These are phyloP conservation scores for Amyloporia xantha DNA, from an alignment of 768 basidiomycete genomes.

Conservation along the genomic window DNA sequence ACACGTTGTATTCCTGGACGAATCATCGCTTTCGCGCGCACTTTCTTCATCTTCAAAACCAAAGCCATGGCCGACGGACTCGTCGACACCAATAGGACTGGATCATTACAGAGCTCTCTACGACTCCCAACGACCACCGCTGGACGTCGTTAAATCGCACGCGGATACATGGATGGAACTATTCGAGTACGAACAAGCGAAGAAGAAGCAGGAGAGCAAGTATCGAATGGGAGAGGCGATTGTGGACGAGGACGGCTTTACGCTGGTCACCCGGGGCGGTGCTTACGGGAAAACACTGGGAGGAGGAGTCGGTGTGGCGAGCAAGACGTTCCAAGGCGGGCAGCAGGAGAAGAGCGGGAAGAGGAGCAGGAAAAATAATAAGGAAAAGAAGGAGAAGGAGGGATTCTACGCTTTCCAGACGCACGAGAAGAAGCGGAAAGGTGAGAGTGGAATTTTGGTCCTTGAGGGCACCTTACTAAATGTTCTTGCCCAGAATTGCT, in stretches of 20 bases:
- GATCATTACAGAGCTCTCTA: slow-evolving; percentile 65
- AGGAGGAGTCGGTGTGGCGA: slow-evolving; percentile 63
- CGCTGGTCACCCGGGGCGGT: slow-evolving; percentile 87
- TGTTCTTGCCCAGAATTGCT: slow-evolving; percentile 41
- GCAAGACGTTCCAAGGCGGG: slow-evolving; percentile 43
- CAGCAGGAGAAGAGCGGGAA: slow-evolving; percentile 24
- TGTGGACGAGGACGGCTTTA: slow-evolving; percentile 93
- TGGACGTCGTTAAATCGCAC: slow-evolving; percentile 67
- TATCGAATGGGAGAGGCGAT: slow-evolving; percentile 82
- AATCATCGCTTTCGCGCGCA: slow-evolving; percentile 62
- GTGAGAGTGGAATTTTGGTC: slow-evolving; percentile 32
- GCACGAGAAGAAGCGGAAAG: slow-evolving; percentile 81
- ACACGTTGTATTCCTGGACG: slow-evolving; percentile 68
- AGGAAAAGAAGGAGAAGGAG: slow-evolving; percentile 54
- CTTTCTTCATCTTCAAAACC: slow-evolving; percentile 48
- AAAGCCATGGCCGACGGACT: slow-evolving; percentile 54
- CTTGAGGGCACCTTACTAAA: background rate
- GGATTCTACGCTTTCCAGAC: slow-evolving; percentile 89
- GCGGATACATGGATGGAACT: slow-evolving; percentile 73
- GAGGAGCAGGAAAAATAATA: slow-evolving; percentile 48
- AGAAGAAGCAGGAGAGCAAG: slow-evolving; percentile 52
- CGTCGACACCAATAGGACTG: slow-evolving; percentile 60
- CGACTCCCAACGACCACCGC: slow-evolving; percentile 62
- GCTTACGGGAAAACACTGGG: slow-evolving; percentile 85
- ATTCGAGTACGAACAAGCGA: slow-evolving; percentile 68